Percentiles rank a stretch among this genome's conserved stretches.
These are phyloP conservation scores for Castanea mollissima DNA, from an alignment of 306 rosid species.

Conservation along the genomic window DNA sequence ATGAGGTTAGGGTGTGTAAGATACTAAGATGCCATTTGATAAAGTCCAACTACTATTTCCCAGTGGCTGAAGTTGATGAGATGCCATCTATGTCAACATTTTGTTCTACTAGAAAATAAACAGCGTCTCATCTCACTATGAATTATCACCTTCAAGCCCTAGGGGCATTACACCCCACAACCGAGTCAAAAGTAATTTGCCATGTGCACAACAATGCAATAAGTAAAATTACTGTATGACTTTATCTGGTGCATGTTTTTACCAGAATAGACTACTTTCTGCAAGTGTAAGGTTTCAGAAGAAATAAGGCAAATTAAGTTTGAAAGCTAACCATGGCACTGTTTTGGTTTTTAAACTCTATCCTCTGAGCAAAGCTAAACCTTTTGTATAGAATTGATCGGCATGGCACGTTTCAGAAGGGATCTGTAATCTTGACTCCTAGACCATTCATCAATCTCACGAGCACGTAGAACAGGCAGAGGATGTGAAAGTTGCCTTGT, in stretches of 20 bases:
- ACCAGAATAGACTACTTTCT: background rate
- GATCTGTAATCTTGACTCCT: slow-evolving; percentile 60
- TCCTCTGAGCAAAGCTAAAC: slow-evolving; percentile 25
- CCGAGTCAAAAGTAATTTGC: background rate
- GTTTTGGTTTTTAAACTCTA: slow-evolving; percentile 21
- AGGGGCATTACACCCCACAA: background rate
- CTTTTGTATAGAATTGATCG: slow-evolving; percentile 26
- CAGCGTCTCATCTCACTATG: background rate
- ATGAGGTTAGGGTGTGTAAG: background rate
- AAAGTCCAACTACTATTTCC: background rate
- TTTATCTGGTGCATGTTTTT: background rate
- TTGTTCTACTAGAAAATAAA: background rate
- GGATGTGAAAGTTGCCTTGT: slow-evolving; percentile 96
- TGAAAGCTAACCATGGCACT: slow-evolving; percentile 26
- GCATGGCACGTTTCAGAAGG: slow-evolving; percentile 58
- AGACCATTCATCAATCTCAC: slow-evolving; percentile 96
- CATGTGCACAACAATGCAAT: background rate
- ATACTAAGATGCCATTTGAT: background rate
- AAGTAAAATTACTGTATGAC: background rate
- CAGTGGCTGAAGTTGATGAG: background rate
- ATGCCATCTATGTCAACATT: background rate
- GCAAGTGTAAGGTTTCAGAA: background rate
- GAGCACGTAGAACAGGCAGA: slow-evolving; percentile 89
- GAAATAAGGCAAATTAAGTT: background rate
- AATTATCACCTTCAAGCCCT: background rate